These are phyloP conservation scores for Aspergillus calidoustus DNA, from an alignment of 2,329 filamentous ascomycete genomes.

Conservation along the genomic window DNA sequence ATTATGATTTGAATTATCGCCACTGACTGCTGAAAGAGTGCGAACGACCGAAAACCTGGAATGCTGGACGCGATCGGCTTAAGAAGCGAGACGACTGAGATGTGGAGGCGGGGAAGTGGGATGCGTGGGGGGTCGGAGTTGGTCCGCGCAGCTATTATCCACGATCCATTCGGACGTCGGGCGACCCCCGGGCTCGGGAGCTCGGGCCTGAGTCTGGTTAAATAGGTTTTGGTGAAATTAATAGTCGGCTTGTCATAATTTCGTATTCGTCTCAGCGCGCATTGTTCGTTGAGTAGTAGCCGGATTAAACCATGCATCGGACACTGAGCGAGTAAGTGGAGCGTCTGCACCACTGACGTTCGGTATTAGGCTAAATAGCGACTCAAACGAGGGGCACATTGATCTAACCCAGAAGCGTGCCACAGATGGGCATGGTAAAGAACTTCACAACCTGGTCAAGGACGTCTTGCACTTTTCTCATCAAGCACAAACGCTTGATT, in stretches of 20 bases:
- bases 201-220: neutral
- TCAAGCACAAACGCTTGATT: no score
- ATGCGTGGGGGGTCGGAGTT: constrained; percentile 12
- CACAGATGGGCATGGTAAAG: neutral
- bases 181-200: neutral
- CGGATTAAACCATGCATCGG: neutral
- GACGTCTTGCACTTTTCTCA: neutral
- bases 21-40: neutral
- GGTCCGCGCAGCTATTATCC: constrained; percentile 2
- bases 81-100: neutral
- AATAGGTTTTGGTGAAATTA: neutral
- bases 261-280: neutral
- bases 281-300: neutral
- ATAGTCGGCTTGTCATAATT: neutral
- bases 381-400: neutral
- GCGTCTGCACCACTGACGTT: neutral
- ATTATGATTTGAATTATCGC: constrained; percentile 29
- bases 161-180: neutral
- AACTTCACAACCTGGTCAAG: neutral
- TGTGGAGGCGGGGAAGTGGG: constrained; percentile 1
- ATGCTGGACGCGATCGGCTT: neutral
- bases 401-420: no score
- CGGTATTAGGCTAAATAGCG: neutral
- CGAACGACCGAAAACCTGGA: neutral
- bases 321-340: neutral